Evolutionary conservation across 129 eudicot species (phyloP).

Genomic region (Apium graveolens): DNA sequence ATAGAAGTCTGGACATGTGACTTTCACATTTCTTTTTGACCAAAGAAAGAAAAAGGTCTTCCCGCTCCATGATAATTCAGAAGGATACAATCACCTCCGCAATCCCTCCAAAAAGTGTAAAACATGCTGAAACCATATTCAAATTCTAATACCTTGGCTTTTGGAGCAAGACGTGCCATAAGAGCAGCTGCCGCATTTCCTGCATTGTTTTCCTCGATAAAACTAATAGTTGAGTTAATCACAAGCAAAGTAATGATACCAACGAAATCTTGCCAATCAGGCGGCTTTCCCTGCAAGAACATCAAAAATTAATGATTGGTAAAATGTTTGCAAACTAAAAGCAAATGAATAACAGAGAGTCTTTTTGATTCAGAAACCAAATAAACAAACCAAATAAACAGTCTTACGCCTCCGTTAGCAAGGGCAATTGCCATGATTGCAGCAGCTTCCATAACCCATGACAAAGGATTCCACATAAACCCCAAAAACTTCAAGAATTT

Average conservation of each 20-base stretch:
- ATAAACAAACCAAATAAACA: neutral
- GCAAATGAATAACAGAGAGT: neutral
- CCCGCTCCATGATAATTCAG: neutral
- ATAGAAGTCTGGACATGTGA: neutral
- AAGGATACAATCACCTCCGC: neutral
- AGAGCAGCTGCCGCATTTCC: conserved; percentile 99
- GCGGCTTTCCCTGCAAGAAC: conserved; percentile 76
- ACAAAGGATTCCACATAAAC: conserved; percentile 99
- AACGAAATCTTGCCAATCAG: conserved; percentile 99
- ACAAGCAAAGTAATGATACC: conserved; percentile 89
- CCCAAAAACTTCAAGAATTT: conserved; percentile 95
- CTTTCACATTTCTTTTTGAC: neutral
- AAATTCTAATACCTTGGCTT: conserved; percentile 63
- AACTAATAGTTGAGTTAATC: conserved; percentile 96
- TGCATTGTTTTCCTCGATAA: conserved; percentile 95
- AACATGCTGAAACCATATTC: neutral
- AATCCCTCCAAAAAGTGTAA: neutral
- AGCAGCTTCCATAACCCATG: conserved; percentile 99
- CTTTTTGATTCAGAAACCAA: neutral
- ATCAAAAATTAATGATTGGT: neutral
- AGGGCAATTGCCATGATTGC: conserved; percentile 99
- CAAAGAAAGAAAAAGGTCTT: neutral
- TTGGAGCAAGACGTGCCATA: conserved; percentile 97
- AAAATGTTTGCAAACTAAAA: neutral
- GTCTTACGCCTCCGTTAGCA: conserved; percentile 97